These are phyloP conservation scores for Aspergillus nanangensis DNA, from an alignment of 495 filamentous ascomycete genomes.

Conservation along the genomic window DNA sequence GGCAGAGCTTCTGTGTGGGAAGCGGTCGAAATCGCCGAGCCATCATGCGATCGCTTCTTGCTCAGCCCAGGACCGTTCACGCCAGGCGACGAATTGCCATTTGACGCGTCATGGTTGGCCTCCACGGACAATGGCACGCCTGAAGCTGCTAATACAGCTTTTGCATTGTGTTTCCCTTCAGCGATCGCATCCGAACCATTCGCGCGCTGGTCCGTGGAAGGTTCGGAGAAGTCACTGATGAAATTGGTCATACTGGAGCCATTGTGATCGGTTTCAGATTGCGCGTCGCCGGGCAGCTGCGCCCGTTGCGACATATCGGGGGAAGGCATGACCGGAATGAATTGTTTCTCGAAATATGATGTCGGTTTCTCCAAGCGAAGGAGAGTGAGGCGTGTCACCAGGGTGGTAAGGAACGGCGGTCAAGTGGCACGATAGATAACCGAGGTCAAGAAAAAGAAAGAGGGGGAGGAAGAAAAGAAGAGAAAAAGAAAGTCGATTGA, in stretches of 20 bases:
- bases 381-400: not conserved
- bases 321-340: slow-evolving; percentile 34
- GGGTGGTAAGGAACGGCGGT: slow-evolving; percentile 12
- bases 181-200: slow-evolving; percentile 40
- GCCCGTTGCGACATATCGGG: slow-evolving; percentile 29
- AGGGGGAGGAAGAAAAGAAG: not conserved
- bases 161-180: slow-evolving; percentile 57
- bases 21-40: slow-evolving; percentile 48
- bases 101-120: slow-evolving; percentile 22
- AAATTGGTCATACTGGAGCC: slow-evolving; percentile 11
- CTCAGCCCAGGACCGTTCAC: slow-evolving; percentile 42
- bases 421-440: slow-evolving; percentile 17
- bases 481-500: slow-evolving; percentile 4
- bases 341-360: not conserved
- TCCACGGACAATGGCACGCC: slow-evolving; percentile 28
- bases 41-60: slow-evolving; percentile 58
- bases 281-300: slow-evolving; percentile 21
- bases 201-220: slow-evolving; percentile 16
- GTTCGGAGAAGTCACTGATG: slow-evolving; percentile 20
- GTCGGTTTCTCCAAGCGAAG: not conserved
- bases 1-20: slow-evolving; percentile 24
- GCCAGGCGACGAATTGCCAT: slow-evolving; percentile 21
- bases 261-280: slow-evolving; percentile 12
- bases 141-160: slow-evolving; percentile 51
- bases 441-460: not conserved